phyloP scores from a whole-genome alignment of 139 green algal genomes.

The Choricystis sp. region DNA sequence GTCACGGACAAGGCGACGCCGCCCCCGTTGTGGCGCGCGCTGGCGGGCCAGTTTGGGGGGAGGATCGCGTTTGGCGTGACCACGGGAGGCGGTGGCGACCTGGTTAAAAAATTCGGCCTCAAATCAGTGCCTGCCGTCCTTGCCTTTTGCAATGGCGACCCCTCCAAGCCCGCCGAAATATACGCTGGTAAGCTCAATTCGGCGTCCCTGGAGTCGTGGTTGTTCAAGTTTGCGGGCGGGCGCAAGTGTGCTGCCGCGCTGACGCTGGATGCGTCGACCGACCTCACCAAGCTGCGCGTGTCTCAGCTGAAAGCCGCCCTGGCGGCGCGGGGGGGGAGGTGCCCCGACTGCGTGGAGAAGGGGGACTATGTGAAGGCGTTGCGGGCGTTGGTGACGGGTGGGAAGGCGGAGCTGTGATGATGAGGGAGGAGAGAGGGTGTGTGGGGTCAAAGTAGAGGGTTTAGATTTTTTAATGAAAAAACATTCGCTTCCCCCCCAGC shows the following conservation, averaged over 20 bases:
- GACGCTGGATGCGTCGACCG: slow-evolving; percentile 30
- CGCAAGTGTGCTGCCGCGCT: slow-evolving; percentile 35
- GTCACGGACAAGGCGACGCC: slow-evolving; percentile 44
- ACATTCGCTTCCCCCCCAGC: too few species aligned
- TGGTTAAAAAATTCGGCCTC: background rate
- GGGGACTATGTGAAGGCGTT: slow-evolving; percentile 39
- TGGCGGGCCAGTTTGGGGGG: slow-evolving; percentile 12
- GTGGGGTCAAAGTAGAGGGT: background rate
- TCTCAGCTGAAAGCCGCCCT: slow-evolving; percentile 56
- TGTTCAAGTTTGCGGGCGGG: slow-evolving; percentile 42
- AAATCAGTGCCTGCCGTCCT: background rate
- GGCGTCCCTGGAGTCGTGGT: slow-evolving; percentile 27
- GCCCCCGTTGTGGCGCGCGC: slow-evolving; percentile 13
- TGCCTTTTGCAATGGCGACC: background rate
- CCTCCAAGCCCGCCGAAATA: background rate
- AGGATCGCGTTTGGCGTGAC: slow-evolving; percentile 4
- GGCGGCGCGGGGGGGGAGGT: slow-evolving; percentile 27
- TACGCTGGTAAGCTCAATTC: slow-evolving; percentile 36
- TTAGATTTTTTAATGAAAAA: background rate
- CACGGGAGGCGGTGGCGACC: background rate
- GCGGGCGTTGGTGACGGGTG: slow-evolving; percentile 11
- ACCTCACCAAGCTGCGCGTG: slow-evolving; percentile 39
- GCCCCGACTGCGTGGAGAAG: slow-evolving; percentile 56
- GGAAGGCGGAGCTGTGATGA: too few species aligned
- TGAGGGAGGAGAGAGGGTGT: background rate